These are phyloP conservation scores for Kwoniella europaea DNA, from an alignment of 768 basidiomycete species.

Conservation along the genomic window DNA sequence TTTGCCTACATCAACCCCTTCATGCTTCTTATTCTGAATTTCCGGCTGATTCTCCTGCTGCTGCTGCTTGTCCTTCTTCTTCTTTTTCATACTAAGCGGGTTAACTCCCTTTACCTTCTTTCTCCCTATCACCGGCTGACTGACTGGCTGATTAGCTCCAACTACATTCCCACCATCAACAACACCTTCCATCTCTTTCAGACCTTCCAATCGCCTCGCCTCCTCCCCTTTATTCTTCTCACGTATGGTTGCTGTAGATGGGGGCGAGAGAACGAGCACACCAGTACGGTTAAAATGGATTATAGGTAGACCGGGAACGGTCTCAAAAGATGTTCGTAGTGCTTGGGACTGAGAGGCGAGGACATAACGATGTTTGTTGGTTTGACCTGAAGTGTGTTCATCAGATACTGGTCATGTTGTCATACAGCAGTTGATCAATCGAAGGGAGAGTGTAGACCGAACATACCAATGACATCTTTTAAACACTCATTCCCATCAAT, in stretches of 20 bases:
- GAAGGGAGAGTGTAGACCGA: no score
- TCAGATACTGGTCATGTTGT: no score
- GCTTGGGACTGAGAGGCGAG: constrained; percentile 80
- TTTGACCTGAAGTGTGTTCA: constrained; percentile 44
- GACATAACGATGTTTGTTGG: constrained; percentile 91
- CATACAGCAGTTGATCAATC: no score
- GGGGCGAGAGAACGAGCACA: constrained; percentile 91
- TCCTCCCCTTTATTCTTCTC: constrained; percentile 73
- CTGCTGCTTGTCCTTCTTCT: constrained; percentile 61
- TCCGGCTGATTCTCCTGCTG: constrained; percentile 2
- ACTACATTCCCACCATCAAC: constrained; percentile 43
- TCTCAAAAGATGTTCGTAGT: constrained; percentile 72
- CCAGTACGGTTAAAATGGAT: constrained; percentile 83
- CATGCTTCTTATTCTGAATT: neutral
- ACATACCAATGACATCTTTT: constrained; percentile 75
- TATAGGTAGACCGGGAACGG: constrained; percentile 82
- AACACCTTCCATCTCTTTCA: constrained; percentile 26
- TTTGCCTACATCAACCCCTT: constrained; percentile 14
- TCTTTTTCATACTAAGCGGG: constrained; percentile 91
- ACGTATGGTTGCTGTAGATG: constrained; percentile 74
- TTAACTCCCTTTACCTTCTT: constrained; percentile 83
- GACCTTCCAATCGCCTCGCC: constrained; percentile 59
- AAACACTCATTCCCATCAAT: constrained; percentile 83
- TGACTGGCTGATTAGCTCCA: constrained; percentile 4
- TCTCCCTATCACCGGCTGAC: constrained; percentile 16